phyloP scores from a whole-genome alignment of 2,329 filamentous ascomycete species.

The Penicillium sp. region DNA sequence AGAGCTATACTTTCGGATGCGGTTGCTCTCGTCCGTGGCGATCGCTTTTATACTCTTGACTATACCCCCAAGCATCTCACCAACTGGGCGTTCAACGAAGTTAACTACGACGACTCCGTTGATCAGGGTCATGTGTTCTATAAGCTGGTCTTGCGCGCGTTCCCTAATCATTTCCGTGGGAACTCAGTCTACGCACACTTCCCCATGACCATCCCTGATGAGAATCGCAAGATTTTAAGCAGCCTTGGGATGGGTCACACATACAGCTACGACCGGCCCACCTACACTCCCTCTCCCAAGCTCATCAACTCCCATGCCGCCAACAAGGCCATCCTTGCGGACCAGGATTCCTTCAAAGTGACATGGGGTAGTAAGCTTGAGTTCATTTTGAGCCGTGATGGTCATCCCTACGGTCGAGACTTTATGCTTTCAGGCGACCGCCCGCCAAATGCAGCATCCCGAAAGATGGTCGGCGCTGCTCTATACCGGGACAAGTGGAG shows the following conservation, averaged over 20 bases:
- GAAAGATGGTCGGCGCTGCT: constrained; percentile 41
- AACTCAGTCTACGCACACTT: constrained; percentile 50
- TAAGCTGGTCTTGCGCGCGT: constrained; percentile 49
- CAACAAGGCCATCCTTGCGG: constrained; percentile 41
- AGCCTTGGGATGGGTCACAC: constrained; percentile 39
- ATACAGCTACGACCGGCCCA: constrained; percentile 40
- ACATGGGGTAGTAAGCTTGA: constrained; percentile 46
- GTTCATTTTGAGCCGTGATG: constrained; percentile 40
- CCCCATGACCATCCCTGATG: constrained; percentile 46
- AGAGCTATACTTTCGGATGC: constrained; percentile 46
- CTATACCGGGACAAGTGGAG: constrained; percentile 47
- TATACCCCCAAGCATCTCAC: constrained; percentile 45
- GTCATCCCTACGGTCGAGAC: constrained; percentile 40
- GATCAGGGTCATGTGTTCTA: constrained; percentile 51
- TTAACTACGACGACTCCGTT: constrained; percentile 41
- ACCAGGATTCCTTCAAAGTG: constrained; percentile 45
- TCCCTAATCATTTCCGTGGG: constrained; percentile 48
- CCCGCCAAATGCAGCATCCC: constrained; percentile 39
- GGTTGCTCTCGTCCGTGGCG: constrained; percentile 45
- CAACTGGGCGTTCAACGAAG: constrained; percentile 45
- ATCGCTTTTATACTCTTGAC: constrained; percentile 47
- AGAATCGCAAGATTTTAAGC: constrained; percentile 44
- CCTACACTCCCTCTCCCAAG: constrained; percentile 30
- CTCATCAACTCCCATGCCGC: constrained; percentile 46
- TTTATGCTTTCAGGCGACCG: constrained; percentile 49